Conservation (phyloP, 352 stramenopile species). For the Globisporangium nunn region DNA sequence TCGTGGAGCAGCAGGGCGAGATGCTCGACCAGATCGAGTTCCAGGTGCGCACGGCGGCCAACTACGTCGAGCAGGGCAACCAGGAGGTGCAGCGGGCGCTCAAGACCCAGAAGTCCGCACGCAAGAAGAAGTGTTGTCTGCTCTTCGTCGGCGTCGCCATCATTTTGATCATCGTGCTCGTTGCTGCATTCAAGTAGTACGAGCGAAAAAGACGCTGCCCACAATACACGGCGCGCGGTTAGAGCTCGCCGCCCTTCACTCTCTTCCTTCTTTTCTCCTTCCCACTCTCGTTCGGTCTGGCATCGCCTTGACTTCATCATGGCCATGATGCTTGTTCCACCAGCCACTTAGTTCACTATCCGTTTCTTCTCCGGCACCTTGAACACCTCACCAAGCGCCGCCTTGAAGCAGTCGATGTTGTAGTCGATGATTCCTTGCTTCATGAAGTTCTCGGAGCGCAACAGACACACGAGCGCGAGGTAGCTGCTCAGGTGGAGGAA, state of each 20-base stretch:
- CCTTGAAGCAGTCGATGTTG: conserved; percentile 98
- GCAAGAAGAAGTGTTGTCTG: conserved; percentile 95
- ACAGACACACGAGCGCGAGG: conserved; percentile 97
- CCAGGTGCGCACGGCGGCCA: conserved; percentile 88
- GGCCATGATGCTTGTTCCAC: no score
- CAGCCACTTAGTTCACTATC: conserved; percentile 22
- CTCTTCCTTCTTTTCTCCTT: not conserved
- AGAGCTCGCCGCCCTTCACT: not conserved
- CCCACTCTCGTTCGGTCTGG: no score
- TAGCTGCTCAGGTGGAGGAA: conserved; percentile 48
- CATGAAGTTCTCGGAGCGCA: conserved; percentile 94
- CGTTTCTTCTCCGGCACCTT: conserved; percentile 54
- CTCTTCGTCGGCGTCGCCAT: conserved; percentile 72
- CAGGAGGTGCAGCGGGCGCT: conserved; percentile 92
- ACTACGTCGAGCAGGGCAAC: conserved; percentile 97
- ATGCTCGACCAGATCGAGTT: conserved; percentile 98
- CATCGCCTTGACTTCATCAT: no score
- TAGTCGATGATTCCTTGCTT: conserved; percentile 99
- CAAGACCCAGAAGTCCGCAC: conserved; percentile 93
- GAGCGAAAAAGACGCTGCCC: conserved; percentile 5
- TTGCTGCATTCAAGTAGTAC: conserved; percentile 56
- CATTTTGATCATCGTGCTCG: conserved; percentile 73
- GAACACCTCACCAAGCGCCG: conserved; percentile 87
- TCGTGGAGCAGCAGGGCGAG: conserved; percentile 97
- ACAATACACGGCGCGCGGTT: not conserved